phyloP scores from a whole-genome alignment of 1,139 yeast species.

The Suhomyces wounanorum region DNA sequence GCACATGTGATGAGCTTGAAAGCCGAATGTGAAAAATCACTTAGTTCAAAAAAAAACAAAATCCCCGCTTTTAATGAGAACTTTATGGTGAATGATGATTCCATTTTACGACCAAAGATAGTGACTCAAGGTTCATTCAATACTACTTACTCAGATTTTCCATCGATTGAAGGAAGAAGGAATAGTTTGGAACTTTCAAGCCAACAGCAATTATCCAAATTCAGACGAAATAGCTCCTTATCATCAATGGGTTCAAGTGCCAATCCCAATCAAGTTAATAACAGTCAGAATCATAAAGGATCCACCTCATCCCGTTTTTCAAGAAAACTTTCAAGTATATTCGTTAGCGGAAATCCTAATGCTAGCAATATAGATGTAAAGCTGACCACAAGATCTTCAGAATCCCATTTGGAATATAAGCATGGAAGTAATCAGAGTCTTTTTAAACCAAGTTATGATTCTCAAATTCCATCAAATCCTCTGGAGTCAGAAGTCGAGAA shows the following conservation, averaged over 20 bases:
- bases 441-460: conserved; percentile 12
- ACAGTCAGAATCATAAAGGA: conserved; percentile 1
- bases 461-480: conserved; percentile 8
- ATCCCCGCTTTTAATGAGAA: conserved; percentile 1
- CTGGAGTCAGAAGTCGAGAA: conserved; percentile 1
- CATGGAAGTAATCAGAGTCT: conserved; percentile 1
- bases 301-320: conserved; percentile 16
- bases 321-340: conserved; percentile 19
- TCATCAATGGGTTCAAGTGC: conserved; percentile 13
- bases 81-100: not conserved
- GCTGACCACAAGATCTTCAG: not conserved
- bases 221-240: conserved; percentile 18
- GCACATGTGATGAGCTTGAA: not conserved
- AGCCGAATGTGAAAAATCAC: not conserved
- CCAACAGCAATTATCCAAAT: conserved; percentile 9
- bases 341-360: conserved; percentile 13
- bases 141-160: conserved; percentile 1
- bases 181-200: conserved; percentile 12
- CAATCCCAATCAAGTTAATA: not conserved
- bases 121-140: not conserved
- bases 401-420: not conserved
- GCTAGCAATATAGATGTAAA: not conserved
- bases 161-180: conserved; percentile 5
- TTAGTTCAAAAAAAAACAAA: not conserved
- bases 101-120: not conserved